phyloP scores from a whole-genome alignment of 192 early-diverging fungal genomes.

The Helicostylum pulchrum region DNA sequence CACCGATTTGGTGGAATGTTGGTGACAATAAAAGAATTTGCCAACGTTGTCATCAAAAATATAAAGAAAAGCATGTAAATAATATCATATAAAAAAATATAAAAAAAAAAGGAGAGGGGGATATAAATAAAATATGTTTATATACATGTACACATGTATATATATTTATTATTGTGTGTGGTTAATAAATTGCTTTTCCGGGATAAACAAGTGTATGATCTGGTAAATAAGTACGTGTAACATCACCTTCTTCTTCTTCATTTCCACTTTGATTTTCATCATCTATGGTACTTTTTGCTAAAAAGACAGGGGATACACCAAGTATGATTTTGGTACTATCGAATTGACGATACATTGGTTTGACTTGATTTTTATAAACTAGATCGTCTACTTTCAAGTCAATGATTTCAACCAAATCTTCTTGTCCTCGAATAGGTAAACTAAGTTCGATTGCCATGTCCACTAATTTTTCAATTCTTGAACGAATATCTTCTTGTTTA shows the following conservation, averaged over 20 bases:
- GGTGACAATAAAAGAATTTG: constrained; percentile 14
- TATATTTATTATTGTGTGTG: background rate
- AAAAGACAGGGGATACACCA: constrained; percentile 7
- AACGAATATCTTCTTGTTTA: background rate
- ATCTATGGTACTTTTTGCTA: background rate
- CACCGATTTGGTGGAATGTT: constrained; percentile 48
- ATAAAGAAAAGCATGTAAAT: background rate
- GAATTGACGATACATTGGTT: background rate
- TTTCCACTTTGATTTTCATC: background rate
- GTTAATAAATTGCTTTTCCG: constrained; percentile 6
- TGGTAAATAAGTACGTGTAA: background rate
- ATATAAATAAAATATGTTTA: background rate
- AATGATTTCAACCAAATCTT: background rate
- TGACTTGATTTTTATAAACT: constrained; percentile 3
- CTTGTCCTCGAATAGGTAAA: constrained; percentile 7
- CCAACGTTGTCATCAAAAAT: constrained; percentile 12
- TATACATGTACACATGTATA: background rate
- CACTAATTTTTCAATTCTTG: background rate
- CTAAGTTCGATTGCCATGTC: constrained; percentile 10
- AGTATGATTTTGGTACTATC: background rate
- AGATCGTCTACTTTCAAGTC: background rate
- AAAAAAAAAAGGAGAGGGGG: background rate
- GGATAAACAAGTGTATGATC: background rate
- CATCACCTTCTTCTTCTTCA: background rate
- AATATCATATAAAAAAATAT: background rate